phyloP scores from a whole-genome alignment of 2,329 filamentous ascomycete species.

The Fusarium keratoplasticum region DNA sequence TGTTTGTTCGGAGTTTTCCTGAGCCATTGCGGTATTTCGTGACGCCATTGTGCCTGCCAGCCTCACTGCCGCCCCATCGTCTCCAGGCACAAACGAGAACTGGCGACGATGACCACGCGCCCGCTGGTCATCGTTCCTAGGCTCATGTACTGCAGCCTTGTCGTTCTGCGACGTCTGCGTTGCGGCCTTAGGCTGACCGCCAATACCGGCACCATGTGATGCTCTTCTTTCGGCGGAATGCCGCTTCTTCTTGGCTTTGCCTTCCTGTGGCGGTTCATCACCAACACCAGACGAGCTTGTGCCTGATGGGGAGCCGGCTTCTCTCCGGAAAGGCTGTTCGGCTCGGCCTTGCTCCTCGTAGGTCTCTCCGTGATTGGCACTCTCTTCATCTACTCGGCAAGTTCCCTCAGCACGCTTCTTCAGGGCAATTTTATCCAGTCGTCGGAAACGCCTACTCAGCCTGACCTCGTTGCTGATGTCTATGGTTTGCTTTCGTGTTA shows the following conservation, averaged over 20 bases:
- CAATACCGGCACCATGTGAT: conserved; percentile 4
- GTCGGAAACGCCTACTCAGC: conserved; percentile 43
- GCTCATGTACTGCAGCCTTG: not conserved
- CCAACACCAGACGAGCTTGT: conserved; percentile 3
- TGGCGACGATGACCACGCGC: conserved; percentile 34
- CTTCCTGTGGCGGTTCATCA: conserved; percentile 2
- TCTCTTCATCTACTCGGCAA: conserved; percentile 10
- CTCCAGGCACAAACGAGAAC: conserved; percentile 46
- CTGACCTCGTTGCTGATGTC: conserved; percentile 47
- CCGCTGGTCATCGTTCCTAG: not conserved
- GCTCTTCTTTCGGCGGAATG: not conserved
- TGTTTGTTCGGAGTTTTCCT: not conserved
- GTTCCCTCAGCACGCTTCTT: conserved; percentile 1
- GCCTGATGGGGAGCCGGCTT: not conserved
- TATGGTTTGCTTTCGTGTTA: conserved; percentile 34
- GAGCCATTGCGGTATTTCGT: not conserved
- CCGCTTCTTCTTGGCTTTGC: conserved; percentile 12
- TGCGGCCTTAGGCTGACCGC: not conserved
- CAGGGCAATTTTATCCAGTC: conserved; percentile 8
- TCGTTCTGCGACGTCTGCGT: not conserved
- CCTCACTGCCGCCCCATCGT: conserved; percentile 31
- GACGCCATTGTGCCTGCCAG: not conserved
- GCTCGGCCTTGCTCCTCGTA: conserved; percentile 9
- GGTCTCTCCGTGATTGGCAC: conserved; percentile 3
- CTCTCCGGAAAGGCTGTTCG: not conserved